A percentile compares a stretch with the other conserved stretches of the same genome.
phyloP scores from a whole-genome alignment of 1,139 yeast genomes.

The Pneumocystis jirovecii region DNA sequence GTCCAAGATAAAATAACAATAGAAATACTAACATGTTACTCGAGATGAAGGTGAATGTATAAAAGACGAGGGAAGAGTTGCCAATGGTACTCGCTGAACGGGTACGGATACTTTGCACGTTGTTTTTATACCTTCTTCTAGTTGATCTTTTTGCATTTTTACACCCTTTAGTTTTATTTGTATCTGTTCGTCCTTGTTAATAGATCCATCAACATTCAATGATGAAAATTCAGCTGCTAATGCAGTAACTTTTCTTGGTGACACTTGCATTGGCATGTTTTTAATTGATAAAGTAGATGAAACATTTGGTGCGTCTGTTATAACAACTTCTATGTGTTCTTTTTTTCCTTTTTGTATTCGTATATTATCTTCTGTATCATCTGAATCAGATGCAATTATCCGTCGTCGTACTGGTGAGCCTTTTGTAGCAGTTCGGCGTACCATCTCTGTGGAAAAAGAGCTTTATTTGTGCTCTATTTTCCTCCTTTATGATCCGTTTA shows the following conservation, averaged over 20 bases:
- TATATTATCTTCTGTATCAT: neutral
- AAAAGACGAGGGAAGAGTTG: neutral
- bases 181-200: neutral
- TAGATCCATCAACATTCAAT: neutral
- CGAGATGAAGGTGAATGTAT: neutral
- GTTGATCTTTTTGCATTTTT: neutral
- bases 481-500: neutral
- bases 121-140: neutral
- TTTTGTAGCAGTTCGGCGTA: neutral
- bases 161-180: neutral
- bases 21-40: neutral
- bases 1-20: neutral
- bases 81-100: neutral
- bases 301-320: neutral
- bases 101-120: neutral
- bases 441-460: neutral
- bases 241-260: neutral
- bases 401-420: neutral
- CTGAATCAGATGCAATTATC: neutral
- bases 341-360: neutral
- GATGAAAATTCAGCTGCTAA: neutral
- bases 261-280: neutral
- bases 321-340: neutral
- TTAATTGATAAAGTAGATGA: neutral
- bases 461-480: neutral